phyloP scores from a whole-genome alignment of 2,329 filamentous ascomycete genomes.

The Stagonosporopsis vannaccii region DNA sequence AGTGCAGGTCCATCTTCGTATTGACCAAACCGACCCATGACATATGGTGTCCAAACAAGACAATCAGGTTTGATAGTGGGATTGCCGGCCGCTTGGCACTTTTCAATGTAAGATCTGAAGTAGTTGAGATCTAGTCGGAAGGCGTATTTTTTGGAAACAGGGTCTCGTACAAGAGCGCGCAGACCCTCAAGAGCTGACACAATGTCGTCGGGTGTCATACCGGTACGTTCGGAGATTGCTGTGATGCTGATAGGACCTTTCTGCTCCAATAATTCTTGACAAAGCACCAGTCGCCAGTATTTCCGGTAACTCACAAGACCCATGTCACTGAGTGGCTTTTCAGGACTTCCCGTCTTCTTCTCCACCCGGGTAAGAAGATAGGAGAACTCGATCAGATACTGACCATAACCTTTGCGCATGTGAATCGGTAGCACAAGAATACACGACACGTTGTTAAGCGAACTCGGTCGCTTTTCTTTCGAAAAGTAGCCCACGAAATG shows the following conservation, averaged over 20 bases:
- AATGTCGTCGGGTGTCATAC: constrained; percentile 95
- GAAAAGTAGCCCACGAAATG: constrained; percentile 99
- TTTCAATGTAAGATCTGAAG: constrained; percentile 84
- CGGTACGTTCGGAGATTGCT: constrained; percentile 84
- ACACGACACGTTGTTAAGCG: constrained; percentile 96
- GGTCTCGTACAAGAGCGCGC: constrained; percentile 87
- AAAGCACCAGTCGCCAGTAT: constrained; percentile 92
- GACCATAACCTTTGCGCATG: constrained; percentile 95
- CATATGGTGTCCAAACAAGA: constrained; percentile 93
- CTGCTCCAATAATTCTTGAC: constrained; percentile 76
- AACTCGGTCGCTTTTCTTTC: constrained; percentile 94
- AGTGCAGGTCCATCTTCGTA: constrained; percentile 83
- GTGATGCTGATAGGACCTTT: constrained; percentile 64
- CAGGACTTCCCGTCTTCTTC: constrained; percentile 91
- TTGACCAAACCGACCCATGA: constrained; percentile 88
- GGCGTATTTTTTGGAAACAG: constrained; percentile 85
- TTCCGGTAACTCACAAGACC: constrained; percentile 95
- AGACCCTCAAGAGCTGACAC: constrained; percentile 91
- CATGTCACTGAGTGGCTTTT: constrained; percentile 98
- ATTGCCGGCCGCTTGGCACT: constrained; percentile 89
- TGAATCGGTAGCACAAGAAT: constrained; percentile 96
- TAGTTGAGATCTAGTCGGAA: constrained; percentile 86
- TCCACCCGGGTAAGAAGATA: constrained; percentile 95
- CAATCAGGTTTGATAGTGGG: constrained; percentile 81
- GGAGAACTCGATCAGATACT: constrained; percentile 96